A percentile compares a stretch with the other conserved stretches of the same genome.
These are phyloP conservation scores for Pseudonitzschia pungens DNA, from an alignment of 108 stramenopile species.

Conservation along the genomic window DNA sequence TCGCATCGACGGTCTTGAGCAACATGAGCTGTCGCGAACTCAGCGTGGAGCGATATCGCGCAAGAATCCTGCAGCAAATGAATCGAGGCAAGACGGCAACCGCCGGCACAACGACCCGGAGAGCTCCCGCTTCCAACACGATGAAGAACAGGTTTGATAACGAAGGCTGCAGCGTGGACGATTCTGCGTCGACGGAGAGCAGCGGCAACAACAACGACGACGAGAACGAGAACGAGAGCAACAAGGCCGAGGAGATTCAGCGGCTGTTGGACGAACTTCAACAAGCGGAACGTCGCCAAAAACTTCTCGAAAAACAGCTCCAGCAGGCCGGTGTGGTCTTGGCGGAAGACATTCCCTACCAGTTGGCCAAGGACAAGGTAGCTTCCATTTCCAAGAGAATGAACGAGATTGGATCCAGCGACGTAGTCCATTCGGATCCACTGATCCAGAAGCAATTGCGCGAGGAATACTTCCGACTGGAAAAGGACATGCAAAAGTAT, in stretches of 20 bases:
- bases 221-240: neutral
- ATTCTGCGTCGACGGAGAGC: neutral
- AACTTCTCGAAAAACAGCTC: constrained; percentile 31
- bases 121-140: no score
- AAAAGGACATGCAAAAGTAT: constrained; percentile 31
- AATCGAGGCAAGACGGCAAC: neutral
- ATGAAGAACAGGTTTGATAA: neutral
- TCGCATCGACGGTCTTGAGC: constrained; percentile 7
- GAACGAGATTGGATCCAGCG: constrained; percentile 19
- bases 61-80: neutral
- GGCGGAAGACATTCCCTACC: constrained; percentile 36
- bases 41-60: constrained; percentile 5
- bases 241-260: constrained; percentile 13
- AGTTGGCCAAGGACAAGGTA: constrained; percentile 26
- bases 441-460: constrained; percentile 16
- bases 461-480: constrained; percentile 28
- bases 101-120: neutral
- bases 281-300: constrained; percentile 20
- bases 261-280: constrained; percentile 25
- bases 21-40: constrained; percentile 7
- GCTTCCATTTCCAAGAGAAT: constrained; percentile 13
- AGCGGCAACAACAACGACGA: neutral
- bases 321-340: constrained; percentile 26
- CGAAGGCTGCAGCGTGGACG: neutral
- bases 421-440: constrained; percentile 11